phyloP scores from a whole-genome alignment of 1,284 basidiomycete genomes.

The Fomitopsis schrenkii region DNA sequence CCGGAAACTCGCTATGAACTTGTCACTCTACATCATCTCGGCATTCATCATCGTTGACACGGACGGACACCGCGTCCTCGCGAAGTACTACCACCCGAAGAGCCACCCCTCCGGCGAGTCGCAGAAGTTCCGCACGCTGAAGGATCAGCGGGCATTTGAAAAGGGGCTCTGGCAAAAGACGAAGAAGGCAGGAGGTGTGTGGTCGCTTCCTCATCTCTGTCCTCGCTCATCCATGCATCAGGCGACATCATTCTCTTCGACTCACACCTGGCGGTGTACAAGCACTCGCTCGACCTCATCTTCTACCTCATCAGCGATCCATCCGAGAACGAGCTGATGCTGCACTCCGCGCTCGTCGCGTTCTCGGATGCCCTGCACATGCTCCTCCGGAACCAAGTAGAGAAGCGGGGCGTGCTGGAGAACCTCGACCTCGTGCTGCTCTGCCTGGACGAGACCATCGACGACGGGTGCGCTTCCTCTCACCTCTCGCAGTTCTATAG shows the following conservation, averaged over 20 bases:
- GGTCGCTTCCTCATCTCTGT: neutral
- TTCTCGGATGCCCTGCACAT: slow-evolving; percentile 86
- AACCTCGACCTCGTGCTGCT: slow-evolving; percentile 92
- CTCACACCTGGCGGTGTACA: slow-evolving; percentile 89
- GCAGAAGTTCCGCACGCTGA: slow-evolving; percentile 69
- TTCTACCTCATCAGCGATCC: slow-evolving; percentile 92
- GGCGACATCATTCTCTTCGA: slow-evolving; percentile 96
- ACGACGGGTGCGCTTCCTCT: slow-evolving; percentile 75
- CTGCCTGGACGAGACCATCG: slow-evolving; percentile 95
- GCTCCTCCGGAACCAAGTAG: slow-evolving; percentile 87
- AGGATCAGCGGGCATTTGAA: slow-evolving; percentile 95
- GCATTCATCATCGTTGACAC: slow-evolving; percentile 92
- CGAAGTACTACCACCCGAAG: slow-evolving; percentile 91
- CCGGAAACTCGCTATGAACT: slow-evolving; percentile 46
- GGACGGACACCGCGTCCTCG: slow-evolving; percentile 91
- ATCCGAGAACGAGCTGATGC: slow-evolving; percentile 96
- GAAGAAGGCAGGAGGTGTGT: slow-evolving; percentile 83
- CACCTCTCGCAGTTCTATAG: too few relatives aligned
- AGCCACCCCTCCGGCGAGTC: slow-evolving; percentile 56
- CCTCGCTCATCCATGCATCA: slow-evolving; percentile 25
- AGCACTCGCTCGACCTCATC: slow-evolving; percentile 91
- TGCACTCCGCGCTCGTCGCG: slow-evolving; percentile 78
- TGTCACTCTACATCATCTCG: slow-evolving; percentile 82
- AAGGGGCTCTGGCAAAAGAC: slow-evolving; percentile 96
- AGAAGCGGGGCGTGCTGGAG: slow-evolving; percentile 94